Evolutionary conservation across 2,329 filamentous ascomycete genomes (phyloP), one percentile per base, ranked within the genome.

Genomic region (Aspergillus fructus): DNA sequence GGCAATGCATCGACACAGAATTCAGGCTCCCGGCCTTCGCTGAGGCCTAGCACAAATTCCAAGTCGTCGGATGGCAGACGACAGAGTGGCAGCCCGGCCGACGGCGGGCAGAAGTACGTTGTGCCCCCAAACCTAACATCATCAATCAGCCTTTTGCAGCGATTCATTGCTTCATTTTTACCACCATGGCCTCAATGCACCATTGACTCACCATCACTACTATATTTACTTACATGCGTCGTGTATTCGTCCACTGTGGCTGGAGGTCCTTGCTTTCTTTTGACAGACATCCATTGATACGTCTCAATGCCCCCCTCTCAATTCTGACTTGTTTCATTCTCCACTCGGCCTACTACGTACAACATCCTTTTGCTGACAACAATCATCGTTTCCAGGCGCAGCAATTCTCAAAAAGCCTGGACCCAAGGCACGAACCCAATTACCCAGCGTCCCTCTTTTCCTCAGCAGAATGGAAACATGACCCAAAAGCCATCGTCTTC

Each of bases 371-470:
- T 15, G 19, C 45, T 46, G 33, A 52, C 50, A 47, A 52, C 50
- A 47, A 40, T 61, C 53, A 46, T 61, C 47, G 45, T 54, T 48
- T 62, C 64, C 30, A 74, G 75, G 79, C 82, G 74, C 78, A 81
- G 77, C 74, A 82, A 72, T 71, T 78, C 79, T 48, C 82, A 81
- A 63, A 85, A 83, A 72, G 83, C 83, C 67, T 88, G 85, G 85
- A 79, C 80, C 49, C 78, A 81, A 67, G 83, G 83, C 65, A 79
- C 81, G 56, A 87, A 87, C 69, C 83, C 84, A 45, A 81, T 85
- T 69, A 85, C 83, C 19, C 83, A 86, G 64, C 81, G 83, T 64
- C 70, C 79, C 46, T 76, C 79, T 9, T 70, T 77, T 52, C 69
- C 73, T 58, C 77, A 79, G 58, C 77, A 80, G 62, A 87, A 87